Evolutionary conservation across 73 alveolate species (phyloP).

Genomic region (Paraurostyla sp.): DNA sequence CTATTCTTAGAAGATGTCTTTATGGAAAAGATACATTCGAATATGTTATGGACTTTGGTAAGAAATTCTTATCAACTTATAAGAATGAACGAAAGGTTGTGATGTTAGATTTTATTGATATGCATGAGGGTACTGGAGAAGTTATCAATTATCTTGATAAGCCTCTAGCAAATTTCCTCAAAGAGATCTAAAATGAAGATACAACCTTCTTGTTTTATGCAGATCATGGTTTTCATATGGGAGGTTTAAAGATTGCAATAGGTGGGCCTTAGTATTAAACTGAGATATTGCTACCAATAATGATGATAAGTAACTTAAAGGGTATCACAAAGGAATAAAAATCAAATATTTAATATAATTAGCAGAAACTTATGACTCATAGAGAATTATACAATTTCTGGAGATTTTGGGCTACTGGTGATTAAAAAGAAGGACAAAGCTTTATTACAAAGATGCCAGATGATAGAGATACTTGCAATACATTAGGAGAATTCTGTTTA

Average conservation of each 20-base stretch:
- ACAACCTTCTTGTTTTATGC: constrained; percentile 77
- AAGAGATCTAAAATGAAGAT: constrained; percentile 75
- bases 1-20: constrained; percentile 84
- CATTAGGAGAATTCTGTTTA: not conserved
- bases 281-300: not conserved
- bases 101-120: constrained; percentile 81
- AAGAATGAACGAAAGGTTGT: constrained; percentile 78
- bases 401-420: constrained; percentile 42
- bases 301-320: not conserved
- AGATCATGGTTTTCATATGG: constrained; percentile 84
- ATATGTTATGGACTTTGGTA: constrained; percentile 83
- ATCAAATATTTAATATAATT: not conserved
- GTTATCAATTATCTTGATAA: constrained; percentile 84
- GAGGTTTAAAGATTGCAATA: constrained; percentile 13
- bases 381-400: constrained; percentile 37
- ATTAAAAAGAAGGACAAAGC: not conserved
- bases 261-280: not conserved
- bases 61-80: constrained; percentile 80
- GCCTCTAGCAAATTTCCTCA: constrained; percentile 80
- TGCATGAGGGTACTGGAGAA: constrained; percentile 92
- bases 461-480: constrained; percentile 12
- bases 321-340: not conserved
- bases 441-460: constrained; percentile 24
- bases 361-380: constrained; percentile 4
- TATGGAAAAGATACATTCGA: constrained; percentile 86